A percentile compares a stretch with the other conserved stretches of the same genome.
These are phyloP conservation scores for Globisporangium lucens DNA, from an alignment of 352 stramenopile species.

Conservation along the genomic window DNA sequence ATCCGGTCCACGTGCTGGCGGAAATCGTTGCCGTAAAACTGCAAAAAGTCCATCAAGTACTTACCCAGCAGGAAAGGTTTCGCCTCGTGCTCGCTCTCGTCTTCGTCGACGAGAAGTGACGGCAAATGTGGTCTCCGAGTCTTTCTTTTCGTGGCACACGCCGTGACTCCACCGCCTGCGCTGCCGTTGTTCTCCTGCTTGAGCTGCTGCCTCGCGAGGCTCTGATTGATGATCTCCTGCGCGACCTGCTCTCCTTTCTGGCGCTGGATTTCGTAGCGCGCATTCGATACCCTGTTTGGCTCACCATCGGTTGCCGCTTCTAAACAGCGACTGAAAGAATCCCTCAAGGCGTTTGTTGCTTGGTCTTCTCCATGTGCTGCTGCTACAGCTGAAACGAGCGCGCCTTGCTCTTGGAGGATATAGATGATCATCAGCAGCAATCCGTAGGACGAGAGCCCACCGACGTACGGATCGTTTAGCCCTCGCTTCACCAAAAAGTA, in stretches of 20 bases:
- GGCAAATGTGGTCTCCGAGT: slow-evolving; percentile 32
- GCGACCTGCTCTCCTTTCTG: slow-evolving; percentile 46
- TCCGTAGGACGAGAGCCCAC: slow-evolving; percentile 89
- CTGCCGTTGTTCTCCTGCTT: slow-evolving; percentile 18
- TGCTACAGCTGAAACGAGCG: slow-evolving; percentile 24
- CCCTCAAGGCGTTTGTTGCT: neutral
- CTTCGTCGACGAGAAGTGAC: slow-evolving; percentile 30
- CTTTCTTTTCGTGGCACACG: slow-evolving; percentile 19
- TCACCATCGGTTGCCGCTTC: neutral
- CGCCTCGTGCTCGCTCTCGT: slow-evolving; percentile 31
- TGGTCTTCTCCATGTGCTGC: neutral
- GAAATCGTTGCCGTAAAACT: slow-evolving; percentile 85
- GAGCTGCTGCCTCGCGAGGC: slow-evolving; percentile 30
- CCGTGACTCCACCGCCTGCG: neutral
- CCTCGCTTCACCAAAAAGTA: slow-evolving; percentile 84
- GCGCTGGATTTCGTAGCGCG: slow-evolving; percentile 45
- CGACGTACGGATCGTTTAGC: slow-evolving; percentile 88
- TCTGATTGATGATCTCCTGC: slow-evolving; percentile 53
- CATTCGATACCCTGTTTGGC: slow-evolving; percentile 8
- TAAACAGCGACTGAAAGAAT: neutral
- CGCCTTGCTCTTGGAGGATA: slow-evolving; percentile 60
- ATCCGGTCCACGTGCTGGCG: slow-evolving; percentile 70
- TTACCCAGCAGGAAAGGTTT: slow-evolving; percentile 69
- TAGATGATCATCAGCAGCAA: slow-evolving; percentile 79
- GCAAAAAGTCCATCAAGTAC: slow-evolving; percentile 79